Base-by-base conservation (phyloP, 768 basidiomycete species). In the Tulasnella sp. region DNA sequence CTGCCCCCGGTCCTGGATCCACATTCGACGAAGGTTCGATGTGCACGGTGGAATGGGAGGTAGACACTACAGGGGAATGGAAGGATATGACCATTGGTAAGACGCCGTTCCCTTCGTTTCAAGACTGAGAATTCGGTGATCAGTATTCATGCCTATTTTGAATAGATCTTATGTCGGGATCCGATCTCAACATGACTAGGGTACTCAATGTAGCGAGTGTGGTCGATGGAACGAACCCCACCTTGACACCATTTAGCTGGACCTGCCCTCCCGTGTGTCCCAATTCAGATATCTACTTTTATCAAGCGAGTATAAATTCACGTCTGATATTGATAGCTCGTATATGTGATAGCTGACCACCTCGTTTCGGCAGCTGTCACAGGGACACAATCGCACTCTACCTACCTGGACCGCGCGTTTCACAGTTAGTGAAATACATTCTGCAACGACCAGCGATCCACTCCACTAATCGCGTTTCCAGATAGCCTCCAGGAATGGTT, bases 341-440 rank as follows among this genome's bases (percentile, higher is more conserved):
- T 27, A 44, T 55, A 4, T 55, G 27, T 41, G 53, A 44, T 13
- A 11, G 10, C 51, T 52, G 13, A 34, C 51, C n/a, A 24, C 13
- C 19, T 9, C n/a, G 27, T 52, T 52, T 32, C 51, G 7, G 7
- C 30, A 52, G 51, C 29, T 52, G 8, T 27, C 51, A 5, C 8
- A 5, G 24, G 43, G 55, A 13, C 26, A 23, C 11, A 56, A 38
- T 24, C 48, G 43, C 15, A 48, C 30, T 30, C 30, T n/a, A 5
- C 45, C 69, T 4, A 61, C 63, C 17, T 76, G 74, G 74, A 76
- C 74, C 0, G 68, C 73, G 3, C 71, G 75, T 1, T 76, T 76
- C 61, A 70, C 74, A 42, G 73, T 73, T 51, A 38, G 69, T 62
- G 34, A 23, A 30, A 21, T 45, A 2, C 15, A 50, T 29, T 58